A percentile compares a stretch with the other conserved stretches of the same genome.
Conservation (phyloP, 257 asterid genomes). For the Paraleonurus japonicus region DNA sequence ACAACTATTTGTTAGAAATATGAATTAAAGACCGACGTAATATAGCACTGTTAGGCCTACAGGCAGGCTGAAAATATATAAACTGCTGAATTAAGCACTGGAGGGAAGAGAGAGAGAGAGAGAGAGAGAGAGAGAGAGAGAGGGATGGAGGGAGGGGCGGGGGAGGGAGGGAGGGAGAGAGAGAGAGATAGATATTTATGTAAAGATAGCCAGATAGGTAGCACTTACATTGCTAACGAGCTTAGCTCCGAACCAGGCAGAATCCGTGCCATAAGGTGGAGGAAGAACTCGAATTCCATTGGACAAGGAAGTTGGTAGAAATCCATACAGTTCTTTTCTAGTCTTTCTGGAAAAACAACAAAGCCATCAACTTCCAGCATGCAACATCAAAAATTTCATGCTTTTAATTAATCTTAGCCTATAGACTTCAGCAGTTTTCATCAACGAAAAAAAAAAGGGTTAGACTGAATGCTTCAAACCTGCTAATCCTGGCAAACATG, state of each 20-base stretch:
- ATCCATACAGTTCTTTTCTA: constrained; percentile 67
- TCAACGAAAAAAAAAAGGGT: constrained; percentile 10
- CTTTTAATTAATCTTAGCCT: constrained; percentile 10
- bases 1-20: not conserved
- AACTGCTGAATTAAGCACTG: not conserved
- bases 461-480: constrained; percentile 40
- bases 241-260: constrained; percentile 97
- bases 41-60: not conserved
- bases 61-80: not conserved
- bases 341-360: constrained; percentile 61
- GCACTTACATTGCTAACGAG: constrained; percentile 80
- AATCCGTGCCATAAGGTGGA: constrained; percentile 80
- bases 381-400: constrained; percentile 6
- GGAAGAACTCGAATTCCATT: constrained; percentile 75
- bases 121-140: no score
- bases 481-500: constrained; percentile 97
- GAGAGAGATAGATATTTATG: no score
- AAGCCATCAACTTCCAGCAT: constrained; percentile 24
- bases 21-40: not conserved
- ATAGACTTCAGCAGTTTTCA: constrained; percentile 1
- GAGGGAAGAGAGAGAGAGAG: not conserved
- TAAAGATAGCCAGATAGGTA: not conserved
- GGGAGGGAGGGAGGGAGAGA: no score
- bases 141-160: no score
- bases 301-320: constrained; percentile 46